A percentile compares a stretch with the other conserved stretches of the same genome.
These are phyloP conservation scores for Rhodotorula mucilaginosa DNA, from an alignment of 1,284 basidiomycete species.

Conservation along the genomic window DNA sequence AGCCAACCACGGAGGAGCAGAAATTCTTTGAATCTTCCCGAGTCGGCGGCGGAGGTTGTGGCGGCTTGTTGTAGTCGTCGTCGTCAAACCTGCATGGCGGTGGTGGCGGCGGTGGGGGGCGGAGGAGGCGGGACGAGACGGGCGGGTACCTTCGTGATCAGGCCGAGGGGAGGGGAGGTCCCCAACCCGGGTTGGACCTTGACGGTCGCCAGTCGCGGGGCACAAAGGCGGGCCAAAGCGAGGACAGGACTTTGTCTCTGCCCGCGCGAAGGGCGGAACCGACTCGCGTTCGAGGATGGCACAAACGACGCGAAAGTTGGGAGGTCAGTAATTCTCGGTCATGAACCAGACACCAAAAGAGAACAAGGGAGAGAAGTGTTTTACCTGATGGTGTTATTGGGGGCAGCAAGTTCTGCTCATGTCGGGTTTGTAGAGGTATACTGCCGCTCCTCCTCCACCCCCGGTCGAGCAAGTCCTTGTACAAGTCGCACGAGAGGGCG, in stretches of 20 bases:
- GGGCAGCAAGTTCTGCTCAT: slow-evolving; percentile 80
- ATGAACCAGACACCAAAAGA: too few species aligned
- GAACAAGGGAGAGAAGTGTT: too few species aligned
- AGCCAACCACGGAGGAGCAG: too few species aligned
- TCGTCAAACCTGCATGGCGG: too few species aligned
- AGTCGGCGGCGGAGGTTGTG: too few species aligned
- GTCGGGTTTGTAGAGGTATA: slow-evolving; percentile 69
- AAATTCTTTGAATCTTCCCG: too few species aligned
- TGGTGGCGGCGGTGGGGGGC: too few species aligned
- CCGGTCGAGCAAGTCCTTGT: slow-evolving; percentile 67
- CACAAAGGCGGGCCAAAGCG: slow-evolving; percentile 79
- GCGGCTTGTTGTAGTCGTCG: too few species aligned
- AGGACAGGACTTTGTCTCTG: slow-evolving; percentile 67
- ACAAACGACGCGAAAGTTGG: not conserved
- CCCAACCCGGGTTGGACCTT: slow-evolving; percentile 46
- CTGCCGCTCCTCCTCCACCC: slow-evolving; percentile 64
- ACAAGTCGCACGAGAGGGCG: slow-evolving; percentile 46
- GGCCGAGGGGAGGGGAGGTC: slow-evolving; percentile 13
- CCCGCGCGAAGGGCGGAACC: slow-evolving; percentile 72
- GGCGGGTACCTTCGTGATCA: not conserved
- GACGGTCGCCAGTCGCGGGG: slow-evolving; percentile 55
- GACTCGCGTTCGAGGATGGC: slow-evolving; percentile 65
- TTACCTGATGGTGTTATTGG: slow-evolving; percentile 83
- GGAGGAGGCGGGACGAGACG: too few species aligned
- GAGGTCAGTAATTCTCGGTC: not conserved